Base-by-base conservation (phyloP, 2,329 filamentous ascomycete genomes). In the Elsinoe batatas region DNA sequence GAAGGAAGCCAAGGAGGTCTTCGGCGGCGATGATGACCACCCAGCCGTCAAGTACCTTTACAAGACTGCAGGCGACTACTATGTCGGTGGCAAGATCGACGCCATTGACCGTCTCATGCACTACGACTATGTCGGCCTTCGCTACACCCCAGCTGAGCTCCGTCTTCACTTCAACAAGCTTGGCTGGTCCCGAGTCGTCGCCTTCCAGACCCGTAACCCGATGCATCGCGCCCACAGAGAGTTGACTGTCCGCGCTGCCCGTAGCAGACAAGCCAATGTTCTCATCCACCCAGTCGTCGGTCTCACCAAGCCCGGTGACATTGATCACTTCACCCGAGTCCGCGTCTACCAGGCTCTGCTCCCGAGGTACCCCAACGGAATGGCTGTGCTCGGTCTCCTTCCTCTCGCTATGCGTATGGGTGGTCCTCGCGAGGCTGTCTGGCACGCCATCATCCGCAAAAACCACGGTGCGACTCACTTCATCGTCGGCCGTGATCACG, bases 391-490 rank as follows among this genome's bases (percentile, higher is more conserved):
- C 62, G 91, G 90, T 73, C 88, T 98, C 40, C 81, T 98, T 55
- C 91, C 91, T 58, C 81, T 98, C 61, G 93, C 93, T 66, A 98
- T 98, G 93, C 87, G 93, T 70, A 98, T 98, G 93, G 93, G 90
- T 69, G 93, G 93, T 66, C 93, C 93, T 61, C 88, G 93, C 64
- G 93, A 98, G 79, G 93, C 93, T 64, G 90, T 98, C 76, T 98
- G 93, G 93, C 93, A 98, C 79, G 93, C 93, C 68, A 95, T 98
- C 68, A 98, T 98, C 79, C 90, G 93, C 71, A 98, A 97, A 85
- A 98, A 98, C 76, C 91, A 96, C 76, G 93, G 93, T 67, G 90
- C 91, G 47, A 97, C 93, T 13, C 93, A 98, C 80, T 98, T 98
- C 79, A 98, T 98, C 66, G 91, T 98, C 62, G 93, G 93, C 59